Conservation (phyloP, 306 rosid species). For the Dalbergia cultrata region DNA sequence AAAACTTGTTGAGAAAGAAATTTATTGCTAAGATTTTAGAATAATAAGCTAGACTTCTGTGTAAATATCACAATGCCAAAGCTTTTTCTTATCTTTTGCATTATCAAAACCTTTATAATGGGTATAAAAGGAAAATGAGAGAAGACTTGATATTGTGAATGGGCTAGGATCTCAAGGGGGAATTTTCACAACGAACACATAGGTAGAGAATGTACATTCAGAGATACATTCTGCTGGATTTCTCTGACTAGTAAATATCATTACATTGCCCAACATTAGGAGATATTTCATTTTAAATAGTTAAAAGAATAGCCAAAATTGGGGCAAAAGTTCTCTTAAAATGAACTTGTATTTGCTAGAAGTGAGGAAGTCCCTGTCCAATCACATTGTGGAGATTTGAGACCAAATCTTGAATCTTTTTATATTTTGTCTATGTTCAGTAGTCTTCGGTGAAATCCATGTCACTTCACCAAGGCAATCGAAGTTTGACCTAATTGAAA, state of each 20-base stretch:
- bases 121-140: not conserved
- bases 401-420: not conserved
- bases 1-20: too few relatives aligned
- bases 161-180: too few relatives aligned
- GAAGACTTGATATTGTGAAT: not conserved
- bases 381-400: too few relatives aligned
- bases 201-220: not conserved
- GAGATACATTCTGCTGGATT: slow-evolving; percentile 16
- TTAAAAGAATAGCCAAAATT: too few relatives aligned
- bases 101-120: not conserved
- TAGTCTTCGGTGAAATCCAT: not conserved
- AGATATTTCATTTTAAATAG: slow-evolving; percentile 12
- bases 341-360: too few relatives aligned
- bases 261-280: slow-evolving; percentile 20
- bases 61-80: not conserved
- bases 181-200: not conserved
- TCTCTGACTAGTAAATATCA: slow-evolving; percentile 1
- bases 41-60: not conserved
- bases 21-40: too few relatives aligned
- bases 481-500: slow-evolving; percentile 34
- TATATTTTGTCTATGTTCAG: slow-evolving; percentile 20
- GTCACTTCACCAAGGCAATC: slow-evolving; percentile 12
- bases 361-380: too few relatives aligned
- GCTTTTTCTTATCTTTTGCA: not conserved
- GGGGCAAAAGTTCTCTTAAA: too few relatives aligned